Evolutionary conservation across 1,139 yeast species (phyloP).

Genomic region (Protomyces inouyei): DNA sequence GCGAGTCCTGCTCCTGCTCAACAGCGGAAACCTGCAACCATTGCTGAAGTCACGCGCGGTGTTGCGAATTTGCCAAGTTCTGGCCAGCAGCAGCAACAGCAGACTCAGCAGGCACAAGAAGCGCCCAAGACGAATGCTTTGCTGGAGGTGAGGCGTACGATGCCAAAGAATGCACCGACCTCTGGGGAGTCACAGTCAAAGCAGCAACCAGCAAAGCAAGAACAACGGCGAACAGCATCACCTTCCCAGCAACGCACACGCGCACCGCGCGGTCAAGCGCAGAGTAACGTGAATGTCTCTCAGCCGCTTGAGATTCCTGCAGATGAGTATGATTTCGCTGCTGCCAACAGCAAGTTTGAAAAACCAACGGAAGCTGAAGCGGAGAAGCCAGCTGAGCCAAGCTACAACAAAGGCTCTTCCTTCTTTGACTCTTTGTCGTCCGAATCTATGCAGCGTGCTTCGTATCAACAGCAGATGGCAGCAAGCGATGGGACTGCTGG

Average conservation of each 20-base stretch:
- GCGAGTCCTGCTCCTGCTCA: conserved; percentile 40
- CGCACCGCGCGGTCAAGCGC: conserved; percentile 13
- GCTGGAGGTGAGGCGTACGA: conserved; percentile 13
- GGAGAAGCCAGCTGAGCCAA: conserved; percentile 51
- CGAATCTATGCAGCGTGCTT: conserved; percentile 30
- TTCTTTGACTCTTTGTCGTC: conserved; percentile 54
- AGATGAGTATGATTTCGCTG: conserved; percentile 27
- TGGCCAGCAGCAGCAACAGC: not conserved
- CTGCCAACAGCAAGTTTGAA: conserved; percentile 29
- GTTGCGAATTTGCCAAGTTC: conserved; percentile 31
- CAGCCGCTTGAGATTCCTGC: conserved; percentile 25
- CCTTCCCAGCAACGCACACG: conserved; percentile 8
- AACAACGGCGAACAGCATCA: not conserved
- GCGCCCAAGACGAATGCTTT: conserved; percentile 24
- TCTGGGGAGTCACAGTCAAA: conserved; percentile 15
- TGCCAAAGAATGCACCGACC: not conserved
- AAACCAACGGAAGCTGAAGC: conserved; percentile 12
- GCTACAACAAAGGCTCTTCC: conserved; percentile 51
- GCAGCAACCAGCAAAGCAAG: not conserved
- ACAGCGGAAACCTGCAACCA: conserved; percentile 30
- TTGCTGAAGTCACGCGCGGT: conserved; percentile 39
- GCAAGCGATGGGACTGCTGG: conserved; percentile 33
- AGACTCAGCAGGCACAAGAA: conserved; percentile 1
- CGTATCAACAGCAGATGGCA: not conserved
- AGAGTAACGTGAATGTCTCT: conserved; percentile 17